These are phyloP conservation scores for Fusarium chaquense DNA, from an alignment of 2,329 filamentous ascomycete genomes.

Conservation along the genomic window DNA sequence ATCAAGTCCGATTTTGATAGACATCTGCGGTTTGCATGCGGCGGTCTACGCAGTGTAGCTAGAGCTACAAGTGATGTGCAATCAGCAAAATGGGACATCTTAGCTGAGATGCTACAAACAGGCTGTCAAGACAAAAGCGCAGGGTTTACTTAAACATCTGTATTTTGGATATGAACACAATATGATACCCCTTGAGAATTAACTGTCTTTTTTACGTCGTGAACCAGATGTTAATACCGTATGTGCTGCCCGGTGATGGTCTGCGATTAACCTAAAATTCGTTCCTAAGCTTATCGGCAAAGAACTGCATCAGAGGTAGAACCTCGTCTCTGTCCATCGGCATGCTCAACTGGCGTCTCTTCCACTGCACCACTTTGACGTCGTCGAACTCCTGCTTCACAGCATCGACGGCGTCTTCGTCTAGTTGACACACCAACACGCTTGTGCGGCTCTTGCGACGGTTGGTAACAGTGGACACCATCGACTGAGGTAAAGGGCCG, in stretches of 20 bases:
- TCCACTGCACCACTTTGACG: constrained; percentile 77
- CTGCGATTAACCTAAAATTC: constrained; percentile 33
- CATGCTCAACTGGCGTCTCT: constrained; percentile 81
- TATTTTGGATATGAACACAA: constrained; percentile 32
- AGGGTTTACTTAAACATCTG: constrained; percentile 19
- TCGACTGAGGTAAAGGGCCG: constrained; percentile 66
- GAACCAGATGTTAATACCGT: not conserved
- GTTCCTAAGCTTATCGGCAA: constrained; percentile 70
- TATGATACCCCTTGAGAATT: constrained; percentile 44
- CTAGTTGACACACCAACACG: constrained; percentile 70
- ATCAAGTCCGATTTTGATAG: constrained; percentile 74
- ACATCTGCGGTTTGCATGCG: constrained; percentile 76
- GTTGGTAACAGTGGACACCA: constrained; percentile 59
- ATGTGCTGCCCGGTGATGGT: not conserved
- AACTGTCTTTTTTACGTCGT: not conserved
- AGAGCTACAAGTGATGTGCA: constrained; percentile 74
- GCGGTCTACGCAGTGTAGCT: constrained; percentile 79
- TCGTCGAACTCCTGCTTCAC: constrained; percentile 75
- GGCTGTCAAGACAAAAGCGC: constrained; percentile 46
- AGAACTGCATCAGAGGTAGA: constrained; percentile 88
- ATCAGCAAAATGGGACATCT: constrained; percentile 77
- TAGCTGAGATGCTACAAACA: constrained; percentile 83
- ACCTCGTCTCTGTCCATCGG: constrained; percentile 87
- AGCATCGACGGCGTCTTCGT: constrained; percentile 71
- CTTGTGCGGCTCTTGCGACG: constrained; percentile 71